phyloP scores from a whole-genome alignment of 2,329 filamentous ascomycete species.

The Pseudopithomyces chartarum region DNA sequence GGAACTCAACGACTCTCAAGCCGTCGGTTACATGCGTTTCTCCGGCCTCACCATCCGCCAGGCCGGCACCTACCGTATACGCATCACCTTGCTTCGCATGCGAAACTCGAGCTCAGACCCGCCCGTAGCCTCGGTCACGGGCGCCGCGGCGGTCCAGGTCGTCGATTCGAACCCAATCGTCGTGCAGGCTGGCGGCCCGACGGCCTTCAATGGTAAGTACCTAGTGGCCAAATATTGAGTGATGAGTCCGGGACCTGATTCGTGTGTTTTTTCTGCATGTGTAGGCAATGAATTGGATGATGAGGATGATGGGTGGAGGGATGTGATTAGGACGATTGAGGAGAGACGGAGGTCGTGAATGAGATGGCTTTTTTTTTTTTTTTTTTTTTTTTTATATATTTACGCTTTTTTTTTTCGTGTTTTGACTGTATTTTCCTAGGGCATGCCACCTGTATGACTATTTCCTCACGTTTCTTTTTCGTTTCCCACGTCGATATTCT shows the following conservation, averaged over 20 bases:
- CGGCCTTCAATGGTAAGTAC: conserved; percentile 40
- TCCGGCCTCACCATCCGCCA: conserved; percentile 43
- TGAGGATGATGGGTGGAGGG: conserved; percentile 36
- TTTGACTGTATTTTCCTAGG: conserved; percentile 1
- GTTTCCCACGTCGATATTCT: not conserved
- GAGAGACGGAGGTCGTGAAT: conserved; percentile 24
- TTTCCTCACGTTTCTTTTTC: not conserved
- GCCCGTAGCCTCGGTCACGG: conserved; percentile 28
- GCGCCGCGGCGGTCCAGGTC: conserved; percentile 35
- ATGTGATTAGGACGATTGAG: conserved; percentile 35
- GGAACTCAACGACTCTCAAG: conserved; percentile 41
- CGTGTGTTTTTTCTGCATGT: conserved; percentile 15
- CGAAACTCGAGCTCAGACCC: conserved; percentile 32
- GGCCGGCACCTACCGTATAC: conserved; percentile 43
- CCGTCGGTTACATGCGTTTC: conserved; percentile 46
- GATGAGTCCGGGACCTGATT: conserved; percentile 34
- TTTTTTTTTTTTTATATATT: not conserved
- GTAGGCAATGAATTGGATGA: conserved; percentile 31
- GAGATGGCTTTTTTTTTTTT: conserved; percentile 6
- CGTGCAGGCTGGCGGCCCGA: conserved; percentile 30
- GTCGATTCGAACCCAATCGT: conserved; percentile 43
- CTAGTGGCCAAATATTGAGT: conserved; percentile 36
- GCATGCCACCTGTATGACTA: not conserved
- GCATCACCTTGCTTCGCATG: conserved; percentile 44
- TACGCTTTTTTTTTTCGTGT: conserved; percentile 12